Percentiles rank a stretch among this genome's conserved stretches.
phyloP scores from a whole-genome alignment of 2,329 filamentous ascomycete genomes.

The Colletotrichum shisoi region DNA sequence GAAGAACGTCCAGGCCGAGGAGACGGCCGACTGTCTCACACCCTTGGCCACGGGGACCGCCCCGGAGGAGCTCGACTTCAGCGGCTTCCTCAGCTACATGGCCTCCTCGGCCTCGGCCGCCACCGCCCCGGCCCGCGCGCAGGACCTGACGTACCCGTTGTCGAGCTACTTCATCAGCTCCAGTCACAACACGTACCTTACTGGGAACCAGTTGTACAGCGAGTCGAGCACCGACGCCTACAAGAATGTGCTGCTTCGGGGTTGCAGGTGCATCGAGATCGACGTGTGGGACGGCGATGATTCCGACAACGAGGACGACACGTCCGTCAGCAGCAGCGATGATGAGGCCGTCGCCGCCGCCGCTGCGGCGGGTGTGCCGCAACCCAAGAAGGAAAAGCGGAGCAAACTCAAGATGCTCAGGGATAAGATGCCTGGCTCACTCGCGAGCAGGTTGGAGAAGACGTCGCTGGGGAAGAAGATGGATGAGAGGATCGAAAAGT shows the following conservation, averaged over 20 bases:
- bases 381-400: slow-evolving; percentile 55
- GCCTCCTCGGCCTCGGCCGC: slow-evolving; percentile 57
- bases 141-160: slow-evolving; percentile 76
- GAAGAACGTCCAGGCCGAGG: slow-evolving; percentile 55
- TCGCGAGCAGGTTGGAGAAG: slow-evolving; percentile 58
- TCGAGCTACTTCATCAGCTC: slow-evolving; percentile 94
- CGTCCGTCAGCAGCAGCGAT: slow-evolving; percentile 60
- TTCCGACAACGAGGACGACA: slow-evolving; percentile 71
- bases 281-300: slow-evolving; percentile 94
- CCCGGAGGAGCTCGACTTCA: slow-evolving; percentile 54
- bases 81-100: slow-evolving; percentile 65
- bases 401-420: slow-evolving; percentile 70
- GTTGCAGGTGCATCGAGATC: slow-evolving; percentile 90
- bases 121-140: slow-evolving; percentile 51
- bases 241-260: slow-evolving; percentile 80
- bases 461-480: slow-evolving; percentile 57
- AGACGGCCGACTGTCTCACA: slow-evolving; percentile 29
- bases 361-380: slow-evolving; percentile 1
- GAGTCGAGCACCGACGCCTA: slow-evolving; percentile 89
- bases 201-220: slow-evolving; percentile 86
- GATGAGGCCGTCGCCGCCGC: slow-evolving; percentile 44
- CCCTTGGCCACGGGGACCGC: slow-evolving; percentile 41
- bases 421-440: slow-evolving; percentile 59
- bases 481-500: slow-evolving; percentile 49
- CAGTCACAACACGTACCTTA: slow-evolving; percentile 93